Conservation (phyloP, 345 rosid species). For the Salix purpurea region DNA sequence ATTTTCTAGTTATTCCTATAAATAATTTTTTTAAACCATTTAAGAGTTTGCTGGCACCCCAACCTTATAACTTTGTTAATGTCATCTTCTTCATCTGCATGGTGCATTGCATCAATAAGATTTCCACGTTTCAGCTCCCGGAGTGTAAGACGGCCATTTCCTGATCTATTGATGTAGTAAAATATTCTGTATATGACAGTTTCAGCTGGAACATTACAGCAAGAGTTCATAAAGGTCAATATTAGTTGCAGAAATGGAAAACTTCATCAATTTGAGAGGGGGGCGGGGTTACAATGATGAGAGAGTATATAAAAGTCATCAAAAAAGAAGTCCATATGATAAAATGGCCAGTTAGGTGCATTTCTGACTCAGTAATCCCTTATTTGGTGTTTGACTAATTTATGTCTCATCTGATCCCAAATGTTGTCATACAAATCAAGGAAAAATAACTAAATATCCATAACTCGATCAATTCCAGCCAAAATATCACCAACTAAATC, state of each 20-base stretch:
- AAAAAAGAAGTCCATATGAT: background rate
- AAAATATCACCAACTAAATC: background rate
- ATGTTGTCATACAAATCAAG: background rate
- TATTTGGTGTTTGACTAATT: background rate
- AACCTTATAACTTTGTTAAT: constrained; percentile 95
- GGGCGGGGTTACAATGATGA: background rate
- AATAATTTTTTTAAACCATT: background rate
- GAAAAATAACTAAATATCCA: background rate
- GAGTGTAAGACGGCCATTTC: constrained; percentile 80
- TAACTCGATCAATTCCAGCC: background rate
- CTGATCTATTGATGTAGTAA: constrained; percentile 82
- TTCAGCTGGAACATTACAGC: constrained; percentile 65
- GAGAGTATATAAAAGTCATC: background rate
- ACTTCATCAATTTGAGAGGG: background rate
- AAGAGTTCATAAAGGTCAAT: constrained; percentile 13
- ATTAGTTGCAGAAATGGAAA: background rate
- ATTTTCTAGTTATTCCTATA: background rate
- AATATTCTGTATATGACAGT: constrained; percentile 96
- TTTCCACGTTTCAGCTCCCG: constrained; percentile 92
- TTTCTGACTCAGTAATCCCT: background rate
- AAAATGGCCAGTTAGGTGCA: background rate
- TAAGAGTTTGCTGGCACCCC: background rate
- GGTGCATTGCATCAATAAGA: constrained; percentile 78
- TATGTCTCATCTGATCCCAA: background rate
- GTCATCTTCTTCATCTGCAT: constrained; percentile 95